These are phyloP conservation scores for Tolypocladium inflatum DNA, from an alignment of 2,329 filamentous ascomycete species.

Conservation along the genomic window DNA sequence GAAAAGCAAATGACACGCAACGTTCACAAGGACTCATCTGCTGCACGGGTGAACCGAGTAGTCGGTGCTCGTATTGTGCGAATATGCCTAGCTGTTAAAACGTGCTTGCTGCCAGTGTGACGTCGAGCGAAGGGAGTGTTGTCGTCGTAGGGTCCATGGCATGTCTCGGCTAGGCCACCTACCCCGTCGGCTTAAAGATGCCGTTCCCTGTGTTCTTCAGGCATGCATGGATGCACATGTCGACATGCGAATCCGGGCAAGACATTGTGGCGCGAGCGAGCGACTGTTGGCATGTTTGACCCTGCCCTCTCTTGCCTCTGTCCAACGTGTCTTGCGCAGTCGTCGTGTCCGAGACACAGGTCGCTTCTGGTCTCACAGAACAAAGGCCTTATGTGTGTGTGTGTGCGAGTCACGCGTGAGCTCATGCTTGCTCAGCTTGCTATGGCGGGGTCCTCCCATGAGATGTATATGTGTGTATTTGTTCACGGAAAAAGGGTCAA, in stretches of 20 bases:
- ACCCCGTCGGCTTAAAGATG: neutral
- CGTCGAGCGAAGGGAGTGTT: neutral
- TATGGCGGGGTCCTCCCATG: neutral
- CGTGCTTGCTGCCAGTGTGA: neutral
- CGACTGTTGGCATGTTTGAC: neutral
- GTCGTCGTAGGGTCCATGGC: no score
- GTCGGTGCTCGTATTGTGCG: neutral
- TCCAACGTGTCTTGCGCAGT: neutral
- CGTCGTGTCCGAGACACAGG: neutral
- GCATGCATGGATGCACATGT: no score
- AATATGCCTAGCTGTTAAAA: neutral
- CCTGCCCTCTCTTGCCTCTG: no score
- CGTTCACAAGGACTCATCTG: neutral
- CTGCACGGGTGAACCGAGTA: neutral
- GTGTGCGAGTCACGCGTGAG: neutral
- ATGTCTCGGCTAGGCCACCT: neutral
- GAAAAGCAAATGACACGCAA: slow-evolving; percentile 5
- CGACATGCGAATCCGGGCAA: neutral
- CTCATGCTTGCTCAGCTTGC: neutral
- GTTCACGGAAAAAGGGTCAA: no score
- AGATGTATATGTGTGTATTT: no score
- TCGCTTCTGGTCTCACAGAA: neutral
- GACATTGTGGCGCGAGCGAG: neutral
- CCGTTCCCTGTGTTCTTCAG: neutral
- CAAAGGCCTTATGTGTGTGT: neutral